phyloP scores from a whole-genome alignment of 2,329 filamentous ascomycete genomes.

The Colletotrichum theobromicola region DNA sequence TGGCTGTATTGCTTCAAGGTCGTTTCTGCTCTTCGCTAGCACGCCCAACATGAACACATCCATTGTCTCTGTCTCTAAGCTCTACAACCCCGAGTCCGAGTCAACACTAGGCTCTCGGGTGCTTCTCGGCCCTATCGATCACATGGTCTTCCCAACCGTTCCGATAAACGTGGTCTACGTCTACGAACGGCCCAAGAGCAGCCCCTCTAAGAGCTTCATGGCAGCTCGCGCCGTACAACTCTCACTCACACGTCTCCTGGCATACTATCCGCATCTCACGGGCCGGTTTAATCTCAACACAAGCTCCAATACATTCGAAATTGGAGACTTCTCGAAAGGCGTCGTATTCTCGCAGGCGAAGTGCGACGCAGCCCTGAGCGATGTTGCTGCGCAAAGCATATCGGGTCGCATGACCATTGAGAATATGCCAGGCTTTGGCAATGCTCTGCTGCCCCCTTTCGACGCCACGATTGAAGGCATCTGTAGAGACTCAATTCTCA shows the following conservation, averaged over 20 bases:
- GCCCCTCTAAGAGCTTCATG: not conserved
- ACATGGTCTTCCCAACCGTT: not conserved
- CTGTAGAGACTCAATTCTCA: not conserved
- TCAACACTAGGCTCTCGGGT: fast-evolving
- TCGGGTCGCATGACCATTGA: not conserved
- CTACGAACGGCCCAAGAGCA: not conserved
- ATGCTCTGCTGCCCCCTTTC: not conserved
- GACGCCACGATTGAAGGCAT: not conserved
- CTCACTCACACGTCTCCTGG: not conserved
- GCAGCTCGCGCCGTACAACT: fast-evolving
- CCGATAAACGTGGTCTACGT: not conserved
- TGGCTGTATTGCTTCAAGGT: not conserved
- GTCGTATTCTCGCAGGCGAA: not conserved
- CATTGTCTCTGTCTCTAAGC: not conserved
- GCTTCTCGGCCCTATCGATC: not conserved
- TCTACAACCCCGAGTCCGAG: not conserved
- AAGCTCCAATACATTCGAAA: not conserved
- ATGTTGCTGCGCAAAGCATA: not conserved
- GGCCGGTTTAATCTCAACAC: not conserved
- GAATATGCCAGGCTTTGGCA: not conserved
- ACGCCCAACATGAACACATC: not conserved
- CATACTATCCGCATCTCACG: not conserved
- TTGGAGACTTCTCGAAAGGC: not conserved
- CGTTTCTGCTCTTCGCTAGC: not conserved
- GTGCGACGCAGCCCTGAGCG: not conserved